These are phyloP conservation scores for Vigna angularis DNA, from an alignment of 306 rosid genomes.

Conservation along the genomic window DNA sequence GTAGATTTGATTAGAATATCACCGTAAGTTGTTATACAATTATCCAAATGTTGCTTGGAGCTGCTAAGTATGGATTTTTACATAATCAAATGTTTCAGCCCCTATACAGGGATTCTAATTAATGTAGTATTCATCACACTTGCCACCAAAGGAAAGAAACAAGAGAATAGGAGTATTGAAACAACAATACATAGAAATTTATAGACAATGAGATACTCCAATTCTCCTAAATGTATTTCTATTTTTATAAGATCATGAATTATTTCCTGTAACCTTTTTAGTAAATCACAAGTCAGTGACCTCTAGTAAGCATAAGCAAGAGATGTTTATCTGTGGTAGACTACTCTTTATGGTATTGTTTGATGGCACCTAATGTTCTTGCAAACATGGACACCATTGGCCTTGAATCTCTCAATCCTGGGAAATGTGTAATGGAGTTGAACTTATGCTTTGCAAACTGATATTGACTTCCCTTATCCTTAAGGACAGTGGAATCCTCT, in stretches of 20 bases:
- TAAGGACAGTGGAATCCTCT: conserved; percentile 43
- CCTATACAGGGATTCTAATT: not conserved
- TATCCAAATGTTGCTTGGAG: not conserved
- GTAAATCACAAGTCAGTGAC: conserved; percentile 57
- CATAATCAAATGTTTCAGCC: not conserved
- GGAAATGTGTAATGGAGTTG: conserved; percentile 38
- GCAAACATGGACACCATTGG: conserved; percentile 71
- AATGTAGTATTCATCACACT: not conserved
- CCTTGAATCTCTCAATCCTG: conserved; percentile 54
- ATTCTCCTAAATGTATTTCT: conserved; percentile 35
- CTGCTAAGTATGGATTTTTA: conserved; percentile 12
- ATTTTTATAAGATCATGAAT: conserved; percentile 50
- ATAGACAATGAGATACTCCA: conserved; percentile 34
- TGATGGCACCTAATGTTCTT: conserved; percentile 75
- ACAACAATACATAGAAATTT: conserved; percentile 20
- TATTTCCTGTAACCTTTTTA: conserved; percentile 48
- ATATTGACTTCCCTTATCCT: conserved; percentile 46
- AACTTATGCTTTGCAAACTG: conserved; percentile 41
- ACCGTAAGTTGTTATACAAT: no score
- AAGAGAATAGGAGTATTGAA: not conserved
- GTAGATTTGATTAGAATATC: no score
- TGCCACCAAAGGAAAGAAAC: not conserved
- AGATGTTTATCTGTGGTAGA: conserved; percentile 43
- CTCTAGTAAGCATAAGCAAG: conserved; percentile 55
- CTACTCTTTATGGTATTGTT: conserved; percentile 51